Base-by-base conservation (phyloP, 1,284 basidiomycete species). In the Meripilus lineatus region DNA sequence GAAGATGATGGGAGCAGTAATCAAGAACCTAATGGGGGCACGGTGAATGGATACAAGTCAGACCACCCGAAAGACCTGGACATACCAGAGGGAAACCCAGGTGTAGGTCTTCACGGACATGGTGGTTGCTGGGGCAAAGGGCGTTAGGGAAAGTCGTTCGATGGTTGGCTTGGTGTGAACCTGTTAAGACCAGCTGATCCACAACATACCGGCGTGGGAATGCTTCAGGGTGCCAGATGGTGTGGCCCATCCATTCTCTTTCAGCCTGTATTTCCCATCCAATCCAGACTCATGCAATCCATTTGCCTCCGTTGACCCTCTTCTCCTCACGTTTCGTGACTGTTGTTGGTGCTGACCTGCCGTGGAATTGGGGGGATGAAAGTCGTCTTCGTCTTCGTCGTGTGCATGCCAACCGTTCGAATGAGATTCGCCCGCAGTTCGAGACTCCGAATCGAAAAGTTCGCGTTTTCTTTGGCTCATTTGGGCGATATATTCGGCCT, bases 1-100 rank as follows among this genome's bases (percentile, higher is more conserved):
- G 40, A 73, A 53, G 47, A 84, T 72, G 38, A 85, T 61, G 4
- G 82, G 69, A 3, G 72, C 69, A 17, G 77, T 78, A 34, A 88
- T 46, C 2, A 80, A 55, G 56, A 89, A 87, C 61, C 61, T 63
- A 42, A 28, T 14, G 14, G 3, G 3, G 14, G 17, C 25, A 14
- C 28, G 10, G 20, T 38, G 39, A 15, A 36, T 25, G 14, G 21
- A 22, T 30, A 25, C 33, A 36, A 30, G 38, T 45, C 44, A 42
- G 13, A 46, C 43, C 35, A 17, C 32, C 26, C 30, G 33, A 17
- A 30, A 25, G 18, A n/a, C 13, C 13, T n/a, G 30, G 0, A 28
- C 58, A 44, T 43, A 61, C 61, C 61, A 63, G 15, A 59, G 50
- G 18, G 61, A 61, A 8, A 62, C 49, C 46, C 53, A 48, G 15